Conservation (phyloP, 2,329 filamentous ascomycete species). For the Trichoderma hamatum region DNA sequence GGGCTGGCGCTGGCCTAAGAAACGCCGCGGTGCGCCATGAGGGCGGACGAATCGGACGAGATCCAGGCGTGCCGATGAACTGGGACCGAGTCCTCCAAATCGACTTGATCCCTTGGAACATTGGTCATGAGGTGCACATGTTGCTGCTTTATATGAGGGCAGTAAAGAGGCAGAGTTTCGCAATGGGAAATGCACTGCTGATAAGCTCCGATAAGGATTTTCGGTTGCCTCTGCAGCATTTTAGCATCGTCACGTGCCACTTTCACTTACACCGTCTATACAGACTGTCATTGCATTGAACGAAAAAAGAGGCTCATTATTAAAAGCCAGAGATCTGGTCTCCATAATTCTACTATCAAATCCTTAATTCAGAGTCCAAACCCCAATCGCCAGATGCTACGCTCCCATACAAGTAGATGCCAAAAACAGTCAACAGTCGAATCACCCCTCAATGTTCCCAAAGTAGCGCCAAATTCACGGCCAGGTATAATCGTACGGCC, state of each 20-base stretch:
- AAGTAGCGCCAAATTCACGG: background rate
- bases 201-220: constrained; percentile 22
- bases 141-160: constrained; percentile 28
- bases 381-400: constrained; percentile 10
- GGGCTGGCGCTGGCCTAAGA: background rate
- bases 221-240: background rate
- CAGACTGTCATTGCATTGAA: background rate
- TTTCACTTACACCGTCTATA: background rate
- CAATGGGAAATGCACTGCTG: background rate
- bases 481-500: background rate
- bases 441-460: background rate
- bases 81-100: constrained; percentile 47
- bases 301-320: background rate
- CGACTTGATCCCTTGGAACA: constrained; percentile 51
- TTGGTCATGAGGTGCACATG: constrained; percentile 48
- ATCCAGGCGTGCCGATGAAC: constrained; percentile 36
- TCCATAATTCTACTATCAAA: background rate
- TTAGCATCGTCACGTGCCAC: constrained; percentile 26
- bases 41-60: constrained; percentile 30
- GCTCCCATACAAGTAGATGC: constrained; percentile 4
- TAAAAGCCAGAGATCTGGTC: background rate
- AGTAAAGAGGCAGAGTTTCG: background rate
- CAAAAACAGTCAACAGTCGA: background rate
- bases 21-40: constrained; percentile 22
- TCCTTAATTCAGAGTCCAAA: background rate